Percentiles rank a stretch among this genome's conserved stretches.
Evolutionary conservation across 805 yeast species (phyloP).

Genomic region (Kuraishia hungarica): DNA sequence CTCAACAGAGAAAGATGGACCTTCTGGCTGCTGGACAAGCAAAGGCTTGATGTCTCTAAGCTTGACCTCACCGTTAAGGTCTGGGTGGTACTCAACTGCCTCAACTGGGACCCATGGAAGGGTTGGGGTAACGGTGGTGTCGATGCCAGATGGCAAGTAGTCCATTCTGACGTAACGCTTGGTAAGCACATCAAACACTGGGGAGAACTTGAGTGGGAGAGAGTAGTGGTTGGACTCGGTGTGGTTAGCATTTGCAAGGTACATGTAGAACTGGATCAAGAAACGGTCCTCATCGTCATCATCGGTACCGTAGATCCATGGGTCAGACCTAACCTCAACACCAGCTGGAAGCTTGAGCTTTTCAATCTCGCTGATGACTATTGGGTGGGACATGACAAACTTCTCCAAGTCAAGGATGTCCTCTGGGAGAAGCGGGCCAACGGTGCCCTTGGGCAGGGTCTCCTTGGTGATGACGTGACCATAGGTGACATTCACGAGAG

Average conservation of each 20-base stretch:
- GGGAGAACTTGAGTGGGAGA: slow-evolving; percentile 63
- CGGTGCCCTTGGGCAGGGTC: slow-evolving; percentile 48
- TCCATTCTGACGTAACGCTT: slow-evolving; percentile 63
- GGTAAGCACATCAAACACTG: slow-evolving; percentile 58
- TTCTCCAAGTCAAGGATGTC: slow-evolving; percentile 50
- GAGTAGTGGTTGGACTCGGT: slow-evolving; percentile 71
- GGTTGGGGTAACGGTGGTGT: slow-evolving; percentile 47
- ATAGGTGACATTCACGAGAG: slow-evolving; percentile 56
- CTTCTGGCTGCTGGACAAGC: slow-evolving; percentile 67
- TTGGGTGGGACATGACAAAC: slow-evolving; percentile 43
- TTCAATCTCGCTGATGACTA: slow-evolving; percentile 53
- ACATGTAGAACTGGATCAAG: slow-evolving; percentile 69
- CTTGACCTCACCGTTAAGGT: slow-evolving; percentile 43
- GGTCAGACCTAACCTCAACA: slow-evolving; percentile 51
- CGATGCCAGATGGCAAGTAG: slow-evolving; percentile 64
- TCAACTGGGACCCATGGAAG: slow-evolving; percentile 52
- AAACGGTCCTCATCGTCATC: slow-evolving; percentile 50
- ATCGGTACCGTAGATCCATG: slow-evolving; percentile 85
- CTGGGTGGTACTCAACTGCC: slow-evolving; percentile 68
- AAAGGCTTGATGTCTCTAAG: slow-evolving; percentile 61
- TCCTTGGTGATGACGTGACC: slow-evolving; percentile 54
- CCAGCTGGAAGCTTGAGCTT: slow-evolving; percentile 56
- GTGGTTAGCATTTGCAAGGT: slow-evolving; percentile 58
- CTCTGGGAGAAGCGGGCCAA: slow-evolving; percentile 67
- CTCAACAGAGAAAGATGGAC: slow-evolving; percentile 56